Evolutionary conservation across 306 rosid species (phyloP).

Genomic region (Pyrus communis): DNA sequence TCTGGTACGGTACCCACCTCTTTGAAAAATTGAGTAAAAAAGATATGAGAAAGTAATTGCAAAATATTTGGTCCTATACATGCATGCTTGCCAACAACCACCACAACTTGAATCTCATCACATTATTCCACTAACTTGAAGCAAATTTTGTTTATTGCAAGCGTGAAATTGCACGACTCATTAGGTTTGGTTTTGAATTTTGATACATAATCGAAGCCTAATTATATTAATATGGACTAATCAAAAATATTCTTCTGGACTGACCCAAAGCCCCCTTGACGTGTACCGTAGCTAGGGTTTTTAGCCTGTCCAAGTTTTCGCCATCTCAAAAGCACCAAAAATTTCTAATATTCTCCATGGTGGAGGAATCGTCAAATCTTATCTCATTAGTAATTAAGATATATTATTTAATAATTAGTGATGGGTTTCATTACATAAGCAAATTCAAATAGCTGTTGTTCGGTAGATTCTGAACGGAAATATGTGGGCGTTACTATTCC

Average conservation of each 20-base stretch:
- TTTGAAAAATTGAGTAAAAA: neutral
- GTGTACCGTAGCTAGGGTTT: slow-evolving; percentile 20
- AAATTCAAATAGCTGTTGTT: slow-evolving; percentile 1
- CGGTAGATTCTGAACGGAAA: neutral
- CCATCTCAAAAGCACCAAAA: slow-evolving; percentile 23
- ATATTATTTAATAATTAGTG: neutral
- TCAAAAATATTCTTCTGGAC: neutral
- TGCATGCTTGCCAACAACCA: slow-evolving; percentile 10
- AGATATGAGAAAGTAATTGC: slow-evolving; percentile 12
- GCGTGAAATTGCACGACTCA: slow-evolving; percentile 6
- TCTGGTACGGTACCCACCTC: neutral
- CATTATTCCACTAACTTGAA: neutral
- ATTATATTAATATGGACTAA: neutral
- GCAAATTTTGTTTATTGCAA: slow-evolving; percentile 1
- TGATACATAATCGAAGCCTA: slow-evolving; percentile 11
- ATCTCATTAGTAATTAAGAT: slow-evolving; percentile 11
- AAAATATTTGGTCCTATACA: slow-evolving; percentile 14
- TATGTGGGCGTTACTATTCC: too few species aligned
- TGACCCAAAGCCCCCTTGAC: slow-evolving; percentile 4
- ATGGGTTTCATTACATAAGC: slow-evolving; percentile 22
- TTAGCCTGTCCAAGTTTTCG: slow-evolving; percentile 15
- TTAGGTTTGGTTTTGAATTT: neutral
- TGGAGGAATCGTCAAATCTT: slow-evolving; percentile 39
- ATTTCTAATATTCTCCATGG: slow-evolving; percentile 31
- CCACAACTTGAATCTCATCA: neutral